These are phyloP conservation scores for Gymnopus androsaceus DNA, from an alignment of 1,284 basidiomycete species.

Conservation along the genomic window DNA sequence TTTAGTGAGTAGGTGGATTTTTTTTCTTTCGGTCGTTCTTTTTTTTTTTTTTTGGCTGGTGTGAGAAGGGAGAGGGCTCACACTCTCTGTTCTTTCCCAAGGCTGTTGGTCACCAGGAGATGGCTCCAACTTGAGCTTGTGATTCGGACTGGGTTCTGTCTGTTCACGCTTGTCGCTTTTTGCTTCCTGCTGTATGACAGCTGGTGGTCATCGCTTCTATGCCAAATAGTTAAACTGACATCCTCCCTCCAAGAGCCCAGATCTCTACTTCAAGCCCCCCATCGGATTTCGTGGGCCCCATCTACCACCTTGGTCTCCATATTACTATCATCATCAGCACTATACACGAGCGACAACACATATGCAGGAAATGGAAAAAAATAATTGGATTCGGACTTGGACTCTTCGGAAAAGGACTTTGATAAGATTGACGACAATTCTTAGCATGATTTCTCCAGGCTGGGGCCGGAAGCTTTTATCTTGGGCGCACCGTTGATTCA, in stretches of 20 bases:
- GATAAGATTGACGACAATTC: conserved; percentile 15
- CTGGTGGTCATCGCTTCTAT: too few relatives aligned
- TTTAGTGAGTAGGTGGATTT: conserved; percentile 35
- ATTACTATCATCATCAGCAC: too few relatives aligned
- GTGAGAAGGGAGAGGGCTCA: too few relatives aligned
- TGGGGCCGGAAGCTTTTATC: conserved; percentile 44
- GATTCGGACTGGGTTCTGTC: too few relatives aligned
- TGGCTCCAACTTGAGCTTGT: conserved; percentile 4
- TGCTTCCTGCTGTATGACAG: too few relatives aligned
- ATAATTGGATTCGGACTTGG: too few relatives aligned
- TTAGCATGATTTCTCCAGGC: conserved; percentile 59
- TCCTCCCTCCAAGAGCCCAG: neutral
- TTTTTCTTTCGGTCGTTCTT: conserved; percentile 6
- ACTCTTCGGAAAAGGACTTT: neutral
- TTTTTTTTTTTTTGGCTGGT: too few relatives aligned
- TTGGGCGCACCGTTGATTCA: conserved; percentile 18
- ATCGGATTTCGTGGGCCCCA: neutral
- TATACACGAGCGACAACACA: too few relatives aligned
- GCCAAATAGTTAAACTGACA: neutral
- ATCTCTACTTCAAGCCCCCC: conserved; percentile 8
- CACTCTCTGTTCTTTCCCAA: too few relatives aligned
- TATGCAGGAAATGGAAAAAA: too few relatives aligned
- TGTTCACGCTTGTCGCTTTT: too few relatives aligned
- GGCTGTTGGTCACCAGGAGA: neutral
- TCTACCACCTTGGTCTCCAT: conserved; percentile 1